These are phyloP conservation scores for Termitomyces sp. DNA, from an alignment of 1,284 basidiomycete genomes.

Conservation along the genomic window DNA sequence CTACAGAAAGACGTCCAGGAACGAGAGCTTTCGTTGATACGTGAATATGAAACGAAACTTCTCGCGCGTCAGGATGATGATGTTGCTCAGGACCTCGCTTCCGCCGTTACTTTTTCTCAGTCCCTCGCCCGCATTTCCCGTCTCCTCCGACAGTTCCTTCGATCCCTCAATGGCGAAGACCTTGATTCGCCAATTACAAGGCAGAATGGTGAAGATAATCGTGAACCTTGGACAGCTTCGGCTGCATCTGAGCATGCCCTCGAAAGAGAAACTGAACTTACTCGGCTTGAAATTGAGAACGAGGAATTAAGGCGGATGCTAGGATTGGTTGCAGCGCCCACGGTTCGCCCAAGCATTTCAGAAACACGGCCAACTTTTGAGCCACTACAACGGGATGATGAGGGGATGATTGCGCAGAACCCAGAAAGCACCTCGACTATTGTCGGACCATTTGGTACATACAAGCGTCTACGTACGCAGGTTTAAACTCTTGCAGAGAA, in stretches of 20 bases:
- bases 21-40: slow-evolving; percentile 85
- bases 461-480: slow-evolving; percentile 20
- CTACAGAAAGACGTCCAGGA: slow-evolving; percentile 87
- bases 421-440: slow-evolving; percentile 7
- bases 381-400: slow-evolving; percentile 6
- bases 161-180: slow-evolving; percentile 74
- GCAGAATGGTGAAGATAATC: slow-evolving; percentile 27
- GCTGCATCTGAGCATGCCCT: slow-evolving; percentile 65
- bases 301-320: slow-evolving; percentile 70
- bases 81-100: slow-evolving; percentile 54
- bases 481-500: slow-evolving; percentile 11
- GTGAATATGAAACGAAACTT: slow-evolving; percentile 87
- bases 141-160: slow-evolving; percentile 70
- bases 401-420: slow-evolving; percentile 21
- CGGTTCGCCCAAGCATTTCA: slow-evolving; percentile 20
- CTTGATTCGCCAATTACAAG: slow-evolving; percentile 19
- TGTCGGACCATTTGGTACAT: slow-evolving; percentile 17
- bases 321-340: slow-evolving; percentile 31
- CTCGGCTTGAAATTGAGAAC: slow-evolving; percentile 83
- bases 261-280: slow-evolving; percentile 83
- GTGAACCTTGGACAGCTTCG: slow-evolving; percentile 34
- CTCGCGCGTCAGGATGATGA: slow-evolving; percentile 74
- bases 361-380: slow-evolving; percentile 20
- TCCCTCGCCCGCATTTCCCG: slow-evolving; percentile 72
- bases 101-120: slow-evolving; percentile 61